Evolutionary conservation across 495 filamentous ascomycete species (phyloP).

Genomic region (Penicillium pancosmium): DNA sequence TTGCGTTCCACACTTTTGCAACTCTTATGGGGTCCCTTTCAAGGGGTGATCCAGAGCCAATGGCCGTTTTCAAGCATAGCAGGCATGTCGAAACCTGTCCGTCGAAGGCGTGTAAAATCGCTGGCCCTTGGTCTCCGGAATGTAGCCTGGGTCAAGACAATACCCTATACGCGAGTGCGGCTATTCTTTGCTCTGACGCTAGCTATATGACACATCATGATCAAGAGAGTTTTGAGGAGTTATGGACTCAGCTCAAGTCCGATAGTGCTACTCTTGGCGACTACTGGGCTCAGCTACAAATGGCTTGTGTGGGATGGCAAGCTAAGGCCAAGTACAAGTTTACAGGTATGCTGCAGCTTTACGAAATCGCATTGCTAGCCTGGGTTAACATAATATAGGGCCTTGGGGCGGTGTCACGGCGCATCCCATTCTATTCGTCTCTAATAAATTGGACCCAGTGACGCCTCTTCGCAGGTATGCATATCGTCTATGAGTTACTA

Average conservation of each 20-base stretch:
- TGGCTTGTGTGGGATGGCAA: conserved; percentile 61
- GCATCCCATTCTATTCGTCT: conserved; percentile 62
- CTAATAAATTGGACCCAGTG: conserved; percentile 62
- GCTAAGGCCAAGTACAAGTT: conserved; percentile 61
- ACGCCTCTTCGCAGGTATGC: conserved; percentile 50
- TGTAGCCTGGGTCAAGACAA: conserved; percentile 47
- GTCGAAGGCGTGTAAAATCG: conserved; percentile 37
- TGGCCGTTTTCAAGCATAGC: conserved; percentile 51
- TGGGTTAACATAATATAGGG: conserved; percentile 22
- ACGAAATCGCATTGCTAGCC: too few relatives aligned
- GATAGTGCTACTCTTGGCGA: conserved; percentile 57
- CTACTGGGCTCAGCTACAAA: conserved; percentile 57
- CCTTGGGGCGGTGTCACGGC: conserved; percentile 44
- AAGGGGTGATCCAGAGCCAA: conserved; percentile 51
- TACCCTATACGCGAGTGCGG: conserved; percentile 44
- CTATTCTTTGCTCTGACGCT: conserved; percentile 67
- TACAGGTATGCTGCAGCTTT: conserved; percentile 29
- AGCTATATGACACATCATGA: conserved; percentile 44
- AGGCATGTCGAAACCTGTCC: conserved; percentile 38
- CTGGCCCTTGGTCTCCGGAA: conserved; percentile 43
- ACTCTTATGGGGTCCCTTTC: conserved; percentile 55
- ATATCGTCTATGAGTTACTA: not conserved
- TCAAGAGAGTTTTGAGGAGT: conserved; percentile 45
- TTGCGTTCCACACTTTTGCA: conserved; percentile 59
- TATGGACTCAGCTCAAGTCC: conserved; percentile 45